Evolutionary conservation across 805 yeast species (phyloP).

Genomic region (Suhomyces sp.): DNA sequence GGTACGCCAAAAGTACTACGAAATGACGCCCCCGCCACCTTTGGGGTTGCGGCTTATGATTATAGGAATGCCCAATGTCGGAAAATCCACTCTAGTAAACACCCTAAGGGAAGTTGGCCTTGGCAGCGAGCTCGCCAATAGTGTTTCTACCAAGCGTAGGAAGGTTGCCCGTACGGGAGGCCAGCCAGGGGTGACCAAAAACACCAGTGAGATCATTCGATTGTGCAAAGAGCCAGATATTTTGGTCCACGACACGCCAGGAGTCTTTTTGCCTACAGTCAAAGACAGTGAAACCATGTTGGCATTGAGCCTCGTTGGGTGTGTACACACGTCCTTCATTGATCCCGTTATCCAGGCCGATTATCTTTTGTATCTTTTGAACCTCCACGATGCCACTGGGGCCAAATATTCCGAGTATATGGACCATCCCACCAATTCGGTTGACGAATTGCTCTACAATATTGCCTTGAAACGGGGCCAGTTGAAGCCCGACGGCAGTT

Average conservation of each 20-base stretch:
- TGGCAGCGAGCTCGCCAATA: constrained; percentile 17
- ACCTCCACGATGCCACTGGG: constrained; percentile 54
- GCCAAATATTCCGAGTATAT: constrained; percentile 44
- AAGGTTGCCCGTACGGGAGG: constrained; percentile 86
- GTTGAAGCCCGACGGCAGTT: constrained; percentile 31
- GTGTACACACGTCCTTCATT: constrained; percentile 63
- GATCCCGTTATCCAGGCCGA: constrained; percentile 89
- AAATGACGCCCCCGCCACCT: constrained; percentile 71
- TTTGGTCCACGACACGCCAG: constrained; percentile 85
- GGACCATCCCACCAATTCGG: constrained; percentile 66
- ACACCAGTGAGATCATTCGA: constrained; percentile 71
- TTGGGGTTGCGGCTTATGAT: constrained; percentile 74
- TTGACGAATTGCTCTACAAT: constrained; percentile 51
- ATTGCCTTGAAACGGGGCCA: constrained; percentile 43
- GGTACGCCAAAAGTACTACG: constrained; percentile 43
- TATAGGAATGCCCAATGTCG: constrained; percentile 97
- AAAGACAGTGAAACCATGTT: constrained; percentile 68
- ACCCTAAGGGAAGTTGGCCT: constrained; percentile 52
- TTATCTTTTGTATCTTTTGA: constrained; percentile 70
- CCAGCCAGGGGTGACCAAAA: constrained; percentile 85
- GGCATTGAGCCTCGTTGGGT: constrained; percentile 67
- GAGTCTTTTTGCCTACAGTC: constrained; percentile 79
- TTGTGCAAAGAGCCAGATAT: constrained; percentile 61
- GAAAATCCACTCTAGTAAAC: constrained; percentile 86
- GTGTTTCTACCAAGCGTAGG: constrained; percentile 31